Percentiles rank a stretch among this genome's conserved stretches.
phyloP scores from a whole-genome alignment of 441 rosid species.

The Omphalea diandra region DNA sequence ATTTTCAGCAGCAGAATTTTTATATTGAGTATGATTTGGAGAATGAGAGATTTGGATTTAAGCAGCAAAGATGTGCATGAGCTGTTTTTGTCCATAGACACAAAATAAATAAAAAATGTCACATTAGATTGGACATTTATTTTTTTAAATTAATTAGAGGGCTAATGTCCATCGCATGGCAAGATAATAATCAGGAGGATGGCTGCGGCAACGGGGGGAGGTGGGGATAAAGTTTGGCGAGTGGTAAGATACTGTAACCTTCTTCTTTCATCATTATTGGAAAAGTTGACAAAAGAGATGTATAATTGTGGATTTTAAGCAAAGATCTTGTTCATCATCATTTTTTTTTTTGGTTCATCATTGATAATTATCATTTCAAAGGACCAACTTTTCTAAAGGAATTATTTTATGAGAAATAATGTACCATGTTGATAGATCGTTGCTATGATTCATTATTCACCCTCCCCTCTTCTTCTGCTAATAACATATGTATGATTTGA shows the following conservation, averaged over 20 bases:
- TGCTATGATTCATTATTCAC: too few species aligned
- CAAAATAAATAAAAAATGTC: not conserved
- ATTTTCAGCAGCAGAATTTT: conserved; percentile 78
- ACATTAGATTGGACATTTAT: not conserved
- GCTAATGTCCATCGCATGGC: not conserved
- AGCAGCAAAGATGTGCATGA: conserved; percentile 44
- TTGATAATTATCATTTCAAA: not conserved
- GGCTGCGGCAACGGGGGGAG: not conserved
- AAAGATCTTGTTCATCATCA: not conserved
- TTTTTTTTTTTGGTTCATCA: too few species aligned
- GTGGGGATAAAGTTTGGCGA: not conserved
- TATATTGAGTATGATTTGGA: conserved; percentile 68
- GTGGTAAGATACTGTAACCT: not conserved
- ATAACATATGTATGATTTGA: too few species aligned
- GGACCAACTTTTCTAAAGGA: not conserved
- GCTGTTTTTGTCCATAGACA: not conserved
- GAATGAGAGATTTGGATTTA: conserved; percentile 70
- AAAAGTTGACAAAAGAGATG: not conserved
- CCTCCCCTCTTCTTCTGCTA: too few species aligned
- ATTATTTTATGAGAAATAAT: not conserved
- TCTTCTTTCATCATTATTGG: conserved; percentile 1
- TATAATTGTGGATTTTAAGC: not conserved
- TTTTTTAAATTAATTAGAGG: not conserved
- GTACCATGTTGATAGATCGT: too few species aligned
- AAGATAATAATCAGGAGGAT: not conserved